phyloP scores from a whole-genome alignment of 805 yeast species.

The Candida hungchunana region DNA sequence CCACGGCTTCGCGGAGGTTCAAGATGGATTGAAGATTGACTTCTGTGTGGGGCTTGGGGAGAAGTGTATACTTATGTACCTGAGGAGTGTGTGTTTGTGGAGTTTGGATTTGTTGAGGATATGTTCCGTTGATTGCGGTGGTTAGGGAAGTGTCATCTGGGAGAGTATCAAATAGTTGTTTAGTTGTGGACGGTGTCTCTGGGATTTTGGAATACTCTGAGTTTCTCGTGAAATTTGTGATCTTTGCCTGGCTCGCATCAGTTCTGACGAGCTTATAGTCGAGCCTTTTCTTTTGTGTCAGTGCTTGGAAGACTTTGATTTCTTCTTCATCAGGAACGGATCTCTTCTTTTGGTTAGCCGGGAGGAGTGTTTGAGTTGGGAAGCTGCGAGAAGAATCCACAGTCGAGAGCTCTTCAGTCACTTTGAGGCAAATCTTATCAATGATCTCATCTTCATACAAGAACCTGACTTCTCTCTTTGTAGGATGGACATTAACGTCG shows the following conservation, averaged over 20 bases:
- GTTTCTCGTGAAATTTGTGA: constrained; percentile 33
- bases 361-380: constrained; percentile 54
- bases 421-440: constrained; percentile 45
- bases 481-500: constrained; percentile 95
- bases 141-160: not conserved
- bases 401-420: constrained; percentile 48
- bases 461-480: constrained; percentile 88
- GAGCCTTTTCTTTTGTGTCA: constrained; percentile 35
- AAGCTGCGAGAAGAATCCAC: constrained; percentile 68
- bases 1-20: constrained; percentile 50
- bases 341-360: constrained; percentile 27
- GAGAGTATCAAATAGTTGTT: too few species aligned
- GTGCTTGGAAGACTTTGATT: constrained; percentile 1
- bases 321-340: constrained; percentile 15
- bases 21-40: constrained; percentile 57
- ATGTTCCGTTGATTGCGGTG: not conserved
- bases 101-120: not conserved
- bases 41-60: constrained; percentile 29
- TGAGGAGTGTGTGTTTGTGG: not conserved
- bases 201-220: not conserved
- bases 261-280: constrained; percentile 71
- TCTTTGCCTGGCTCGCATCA: constrained; percentile 58
- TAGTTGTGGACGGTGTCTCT: not conserved
- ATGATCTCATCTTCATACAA: constrained; percentile 83
- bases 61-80: not conserved